Evolutionary conservation across 1,139 yeast genomes (phyloP), one percentile per base, ranked within the genome.

Genomic region (Hemisphaericaspora xylofermentans): DNA sequence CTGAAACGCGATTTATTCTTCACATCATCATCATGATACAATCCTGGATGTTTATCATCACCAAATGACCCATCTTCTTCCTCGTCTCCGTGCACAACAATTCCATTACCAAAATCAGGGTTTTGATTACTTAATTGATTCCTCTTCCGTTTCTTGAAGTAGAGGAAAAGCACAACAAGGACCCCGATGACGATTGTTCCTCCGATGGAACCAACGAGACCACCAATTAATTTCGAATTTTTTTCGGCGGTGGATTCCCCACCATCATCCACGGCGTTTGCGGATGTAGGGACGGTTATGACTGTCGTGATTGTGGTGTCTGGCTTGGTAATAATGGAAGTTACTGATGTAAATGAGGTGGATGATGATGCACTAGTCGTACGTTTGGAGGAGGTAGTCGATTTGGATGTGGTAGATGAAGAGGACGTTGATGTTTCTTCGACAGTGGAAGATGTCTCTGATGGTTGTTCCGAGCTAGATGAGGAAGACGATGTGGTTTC

Each of bases 121-220:
- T 70, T 66, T 48, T 69, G 77, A 55, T 72, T 72, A 39, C 69
- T 65, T 36, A 67, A 52, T 22, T 56, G 45, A 21, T 53, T 52
- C 36, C 58, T 54, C 45, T 56, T 61, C 30, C 72, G 53, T 42
- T 58, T 64, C 44, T 61, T 69, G 46, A 71, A 53, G 44, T 66
- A 63, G 27, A 71, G 51, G 48, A 71, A 67, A 15, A 70, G 47
- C 13, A 68, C 61, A 19, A 68, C 74, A 13, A 69, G 49, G 4
- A 59, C 60, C 1, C 73, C 75, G 40, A 72, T 65, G 8, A 69
- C 61, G 31, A 72, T 65, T 15, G 71, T 61, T 3, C 78, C 78
- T 12, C 77, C 78, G 29, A 72, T 68, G 4, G 76, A 71, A 1
- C 78, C 78, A 7, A 72, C 77, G 17, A 72, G 53, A 0, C 78